Conservation (phyloP, 148 eudicot species). For the Arbutus unedo region DNA sequence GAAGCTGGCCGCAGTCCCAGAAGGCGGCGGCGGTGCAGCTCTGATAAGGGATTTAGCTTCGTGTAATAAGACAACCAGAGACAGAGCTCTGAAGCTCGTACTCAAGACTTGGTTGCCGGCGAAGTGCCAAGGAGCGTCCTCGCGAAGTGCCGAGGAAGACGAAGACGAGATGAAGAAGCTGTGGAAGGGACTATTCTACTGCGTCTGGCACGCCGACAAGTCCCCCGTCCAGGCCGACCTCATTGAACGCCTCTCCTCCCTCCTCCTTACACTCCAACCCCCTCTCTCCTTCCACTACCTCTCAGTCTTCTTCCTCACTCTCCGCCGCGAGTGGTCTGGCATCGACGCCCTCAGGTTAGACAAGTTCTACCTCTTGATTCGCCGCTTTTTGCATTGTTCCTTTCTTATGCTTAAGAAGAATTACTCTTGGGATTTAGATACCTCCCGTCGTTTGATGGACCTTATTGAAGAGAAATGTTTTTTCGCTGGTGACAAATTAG, state of each 20-base stretch:
- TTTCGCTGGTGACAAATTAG: conserved; percentile 40
- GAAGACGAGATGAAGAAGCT: conserved; percentile 73
- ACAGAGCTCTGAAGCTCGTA: conserved; percentile 44
- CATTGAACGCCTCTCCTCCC: conserved; percentile 45
- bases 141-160: background rate
- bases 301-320: conserved; percentile 46
- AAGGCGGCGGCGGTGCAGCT: background rate
- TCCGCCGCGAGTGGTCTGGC: conserved; percentile 86
- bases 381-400: conserved; percentile 49
- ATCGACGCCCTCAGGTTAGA: conserved; percentile 80
- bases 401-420: conserved; percentile 49
- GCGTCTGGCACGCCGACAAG: conserved; percentile 88
- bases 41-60: conserved; percentile 67
- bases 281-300: conserved; percentile 52
- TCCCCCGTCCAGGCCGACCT: conserved; percentile 49
- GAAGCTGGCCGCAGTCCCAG: conserved; percentile 5
- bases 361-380: conserved; percentile 73
- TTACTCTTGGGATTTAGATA: conserved; percentile 53
- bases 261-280: conserved; percentile 37
- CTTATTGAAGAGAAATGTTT: conserved; percentile 48
- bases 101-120: conserved; percentile 48
- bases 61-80: conserved; percentile 49
- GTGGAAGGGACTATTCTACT: conserved; percentile 92
- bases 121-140: background rate
- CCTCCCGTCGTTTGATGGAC: conserved; percentile 34